Percentiles rank a stretch among this genome's conserved stretches.
These are phyloP conservation scores for Fusarium xylarioides DNA, from an alignment of 2,329 filamentous ascomycete genomes.

Conservation along the genomic window DNA sequence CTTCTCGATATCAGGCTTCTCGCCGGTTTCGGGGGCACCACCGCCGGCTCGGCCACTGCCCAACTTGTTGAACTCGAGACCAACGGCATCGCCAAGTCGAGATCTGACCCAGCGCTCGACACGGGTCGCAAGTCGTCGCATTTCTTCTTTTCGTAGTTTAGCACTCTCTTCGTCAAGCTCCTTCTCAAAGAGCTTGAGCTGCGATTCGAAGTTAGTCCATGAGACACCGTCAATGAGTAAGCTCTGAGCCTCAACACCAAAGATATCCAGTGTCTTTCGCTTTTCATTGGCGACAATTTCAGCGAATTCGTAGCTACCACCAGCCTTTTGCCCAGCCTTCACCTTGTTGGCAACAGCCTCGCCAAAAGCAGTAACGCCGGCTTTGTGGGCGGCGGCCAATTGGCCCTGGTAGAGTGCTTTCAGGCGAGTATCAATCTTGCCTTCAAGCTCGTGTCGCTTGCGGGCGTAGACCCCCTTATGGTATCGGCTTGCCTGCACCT, in stretches of 20 bases:
- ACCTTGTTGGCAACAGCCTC: slow-evolving; percentile 88
- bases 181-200: slow-evolving; percentile 83
- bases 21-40: slow-evolving; percentile 80
- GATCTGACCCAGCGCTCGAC: slow-evolving; percentile 95
- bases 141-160: slow-evolving; percentile 90
- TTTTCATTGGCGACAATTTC: slow-evolving; percentile 90
- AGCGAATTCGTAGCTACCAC: slow-evolving; percentile 90
- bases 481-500: slow-evolving; percentile 89
- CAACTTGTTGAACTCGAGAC: slow-evolving; percentile 94
- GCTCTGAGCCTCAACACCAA: slow-evolving; percentile 77
- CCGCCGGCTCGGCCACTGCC: slow-evolving; percentile 86
- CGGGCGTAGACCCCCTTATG: slow-evolving; percentile 94
- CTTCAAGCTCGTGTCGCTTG: slow-evolving; percentile 85
- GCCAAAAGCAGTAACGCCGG: slow-evolving; percentile 82
- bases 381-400: slow-evolving; percentile 87
- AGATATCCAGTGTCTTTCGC: slow-evolving; percentile 76
- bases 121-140: slow-evolving; percentile 88
- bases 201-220: slow-evolving; percentile 89
- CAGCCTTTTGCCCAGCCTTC: slow-evolving; percentile 92
- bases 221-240: slow-evolving; percentile 80
- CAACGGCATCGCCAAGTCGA: slow-evolving; percentile 85
- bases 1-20: slow-evolving; percentile 78
- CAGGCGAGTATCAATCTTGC: slow-evolving; percentile 86
- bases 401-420: slow-evolving; percentile 92
- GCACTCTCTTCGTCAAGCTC: slow-evolving; percentile 90